Evolutionary conservation across 371 early-diverging fungal species (phyloP), one percentile per base, ranked within the genome.

Genomic region (Lichtheimia ornata): DNA sequence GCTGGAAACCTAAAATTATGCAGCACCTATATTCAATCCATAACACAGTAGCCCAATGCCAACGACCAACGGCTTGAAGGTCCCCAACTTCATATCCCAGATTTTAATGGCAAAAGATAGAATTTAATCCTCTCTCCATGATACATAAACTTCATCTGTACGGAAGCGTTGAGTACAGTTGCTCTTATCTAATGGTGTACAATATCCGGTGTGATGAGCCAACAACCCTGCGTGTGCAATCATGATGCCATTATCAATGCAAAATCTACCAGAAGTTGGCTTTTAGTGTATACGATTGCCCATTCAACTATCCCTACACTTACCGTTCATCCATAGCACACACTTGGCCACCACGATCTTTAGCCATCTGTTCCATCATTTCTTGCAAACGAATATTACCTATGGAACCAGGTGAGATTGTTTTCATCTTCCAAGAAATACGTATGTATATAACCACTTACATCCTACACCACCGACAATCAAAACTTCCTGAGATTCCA

Each of bases 241-340:
- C 99, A 99, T 99, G 49, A 97, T 88, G 7, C 99, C 99, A 70
- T 99, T 99, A 71, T 99, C 99, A 56, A 99, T 99, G 68, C 99
- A 99, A 73, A 94, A 99, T 63, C 91, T 81, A 22, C 22, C 4
- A 2, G 9, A 13, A 25, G 12, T 15, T 14, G 27, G 27, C 1
- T 5, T 3, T 41, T 5, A 30, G 28, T 30, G 17, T 35, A 27
- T n/a, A 40, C 1, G 4, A 20, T 52, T 28, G 14, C 28, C 14
- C 7, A 1, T 6, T 12, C n/a, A 13, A 2, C n/a, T 2, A 59
- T 15, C 22, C 1, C 22, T 54, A 20, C 9, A 22, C 22, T 52
- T 82, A 92, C 85, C 96, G 74, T 70, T 99, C 99, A 76, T 99
- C 99, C 1, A 95, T 99, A 1, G 97, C 95, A 84, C 94, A 97